A percentile compares a stretch with the other conserved stretches of the same genome.
phyloP scores from a whole-genome alignment of 2,329 filamentous ascomycete species.

The Stemphylium vesicarium region DNA sequence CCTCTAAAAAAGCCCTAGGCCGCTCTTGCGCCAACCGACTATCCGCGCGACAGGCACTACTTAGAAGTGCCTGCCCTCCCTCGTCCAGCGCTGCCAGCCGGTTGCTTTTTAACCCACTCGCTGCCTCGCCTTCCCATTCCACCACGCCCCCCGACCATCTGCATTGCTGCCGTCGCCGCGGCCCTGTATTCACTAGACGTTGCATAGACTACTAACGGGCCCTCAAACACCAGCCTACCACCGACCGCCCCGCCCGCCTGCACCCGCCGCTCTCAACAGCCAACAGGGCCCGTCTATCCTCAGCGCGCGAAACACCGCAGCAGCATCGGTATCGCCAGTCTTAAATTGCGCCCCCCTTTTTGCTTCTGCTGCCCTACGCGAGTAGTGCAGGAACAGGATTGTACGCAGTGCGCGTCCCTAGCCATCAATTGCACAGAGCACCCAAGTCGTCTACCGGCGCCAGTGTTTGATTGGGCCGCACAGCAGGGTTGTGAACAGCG shows the following conservation, averaged over 20 bases:
- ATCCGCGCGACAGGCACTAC: constrained; percentile 12
- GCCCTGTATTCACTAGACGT: constrained; percentile 15
- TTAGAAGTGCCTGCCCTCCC: background rate
- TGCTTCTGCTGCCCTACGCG: constrained; percentile 13
- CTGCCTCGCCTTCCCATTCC: constrained; percentile 3
- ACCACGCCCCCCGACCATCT: constrained; percentile 2
- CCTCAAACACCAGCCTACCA: constrained; percentile 14
- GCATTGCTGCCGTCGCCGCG: constrained; percentile 5
- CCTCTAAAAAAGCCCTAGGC: constrained; percentile 24
- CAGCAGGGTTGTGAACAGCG: constrained; percentile 40
- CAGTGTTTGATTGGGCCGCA: constrained; percentile 42
- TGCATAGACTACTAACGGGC: constrained; percentile 22
- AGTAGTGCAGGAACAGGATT: constrained; percentile 24
- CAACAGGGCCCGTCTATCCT: constrained; percentile 24
- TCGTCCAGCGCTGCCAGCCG: background rate
- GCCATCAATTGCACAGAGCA: constrained; percentile 24
- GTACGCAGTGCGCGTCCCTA: constrained; percentile 31
- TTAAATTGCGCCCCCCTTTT: constrained; percentile 30
- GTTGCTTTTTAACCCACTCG: constrained; percentile 6
- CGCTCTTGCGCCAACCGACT: constrained; percentile 25
- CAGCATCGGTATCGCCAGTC: constrained; percentile 43
- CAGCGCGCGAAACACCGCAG: constrained; percentile 32
- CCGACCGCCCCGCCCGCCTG: constrained; percentile 26
- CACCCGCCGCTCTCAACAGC: constrained; percentile 15
- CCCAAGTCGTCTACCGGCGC: constrained; percentile 27